Conservation (phyloP, 2,329 filamentous ascomycete genomes). For the Cytospora paraplurivora region DNA sequence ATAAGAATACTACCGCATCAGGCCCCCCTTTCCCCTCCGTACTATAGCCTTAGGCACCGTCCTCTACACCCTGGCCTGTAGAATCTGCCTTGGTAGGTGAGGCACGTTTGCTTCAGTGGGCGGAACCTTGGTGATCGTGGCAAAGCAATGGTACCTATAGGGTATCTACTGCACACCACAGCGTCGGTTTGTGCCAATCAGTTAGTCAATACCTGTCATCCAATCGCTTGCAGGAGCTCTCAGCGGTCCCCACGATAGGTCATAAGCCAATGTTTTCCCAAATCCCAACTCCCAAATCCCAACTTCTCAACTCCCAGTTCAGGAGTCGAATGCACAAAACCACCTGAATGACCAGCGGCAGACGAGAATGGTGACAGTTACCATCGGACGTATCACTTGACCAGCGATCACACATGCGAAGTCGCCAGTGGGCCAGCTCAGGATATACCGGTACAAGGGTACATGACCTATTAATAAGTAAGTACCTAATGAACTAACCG, state of each 20-base stretch:
- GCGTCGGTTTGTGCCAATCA: constrained; percentile 4
- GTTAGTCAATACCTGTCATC: background rate
- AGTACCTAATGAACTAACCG: background rate
- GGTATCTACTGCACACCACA: background rate
- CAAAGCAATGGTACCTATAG: background rate
- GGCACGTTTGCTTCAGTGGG: background rate
- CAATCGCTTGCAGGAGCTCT: background rate
- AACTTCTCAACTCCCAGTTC: background rate
- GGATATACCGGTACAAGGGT: background rate
- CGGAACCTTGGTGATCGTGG: background rate
- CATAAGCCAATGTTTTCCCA: background rate
- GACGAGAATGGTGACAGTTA: no score
- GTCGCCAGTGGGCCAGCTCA: no score
- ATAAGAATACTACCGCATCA: no score
- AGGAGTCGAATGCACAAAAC: no score
- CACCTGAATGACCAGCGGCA: no score
- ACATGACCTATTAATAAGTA: background rate
- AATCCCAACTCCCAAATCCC: background rate
- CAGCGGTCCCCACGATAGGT: background rate
- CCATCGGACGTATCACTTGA: no score
- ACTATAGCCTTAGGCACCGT: background rate
- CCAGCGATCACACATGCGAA: no score
- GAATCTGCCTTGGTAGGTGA: background rate
- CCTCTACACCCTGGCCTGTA: background rate
- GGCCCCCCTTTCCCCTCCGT: no score